Conservation (phyloP, 1,284 basidiomycete species). For the Peniophora sp. region DNA sequence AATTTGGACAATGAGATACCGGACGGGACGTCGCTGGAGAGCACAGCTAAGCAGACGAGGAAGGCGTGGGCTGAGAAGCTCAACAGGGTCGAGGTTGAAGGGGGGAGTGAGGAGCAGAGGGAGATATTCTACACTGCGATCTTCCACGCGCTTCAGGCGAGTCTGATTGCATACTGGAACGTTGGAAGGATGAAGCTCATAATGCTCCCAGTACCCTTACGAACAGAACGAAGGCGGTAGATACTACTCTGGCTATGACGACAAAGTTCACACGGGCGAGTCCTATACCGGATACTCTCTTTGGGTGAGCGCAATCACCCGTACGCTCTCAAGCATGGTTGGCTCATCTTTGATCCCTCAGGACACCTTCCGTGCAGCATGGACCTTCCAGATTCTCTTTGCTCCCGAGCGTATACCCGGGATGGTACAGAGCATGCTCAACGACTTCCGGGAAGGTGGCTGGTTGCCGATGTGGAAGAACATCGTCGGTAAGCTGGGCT, state of each 20-base stretch:
- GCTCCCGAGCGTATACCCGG: constrained; percentile 68
- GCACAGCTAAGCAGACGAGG: constrained; percentile 53
- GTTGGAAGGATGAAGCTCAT: constrained; percentile 26
- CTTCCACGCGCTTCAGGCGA: constrained; percentile 59
- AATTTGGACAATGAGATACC: constrained; percentile 60
- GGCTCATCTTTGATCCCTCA: constrained; percentile 15
- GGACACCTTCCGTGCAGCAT: constrained; percentile 76
- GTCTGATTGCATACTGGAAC: constrained; percentile 8
- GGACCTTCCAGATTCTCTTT: constrained; percentile 73
- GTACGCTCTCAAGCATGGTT: background rate
- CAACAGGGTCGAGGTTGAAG: constrained; percentile 51
- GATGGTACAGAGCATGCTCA: constrained; percentile 76
- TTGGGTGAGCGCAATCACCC: constrained; percentile 41
- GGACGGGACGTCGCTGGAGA: constrained; percentile 50
- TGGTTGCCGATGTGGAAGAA: constrained; percentile 93
- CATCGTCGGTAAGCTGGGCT: constrained; percentile 49
- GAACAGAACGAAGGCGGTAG: constrained; percentile 62
- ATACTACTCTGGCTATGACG: constrained; percentile 77
- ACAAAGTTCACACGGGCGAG: constrained; percentile 50
- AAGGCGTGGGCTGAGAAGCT: constrained; percentile 67
- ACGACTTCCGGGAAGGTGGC: constrained; percentile 71
- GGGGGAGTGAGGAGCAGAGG: constrained; percentile 44
- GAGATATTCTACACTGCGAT: constrained; percentile 60
- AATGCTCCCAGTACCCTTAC: constrained; percentile 48
- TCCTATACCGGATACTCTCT: constrained; percentile 82